Evolutionary conservation across 2,329 filamentous ascomycete genomes (phyloP).

Genomic region (Dothideomycetidae sp.): DNA sequence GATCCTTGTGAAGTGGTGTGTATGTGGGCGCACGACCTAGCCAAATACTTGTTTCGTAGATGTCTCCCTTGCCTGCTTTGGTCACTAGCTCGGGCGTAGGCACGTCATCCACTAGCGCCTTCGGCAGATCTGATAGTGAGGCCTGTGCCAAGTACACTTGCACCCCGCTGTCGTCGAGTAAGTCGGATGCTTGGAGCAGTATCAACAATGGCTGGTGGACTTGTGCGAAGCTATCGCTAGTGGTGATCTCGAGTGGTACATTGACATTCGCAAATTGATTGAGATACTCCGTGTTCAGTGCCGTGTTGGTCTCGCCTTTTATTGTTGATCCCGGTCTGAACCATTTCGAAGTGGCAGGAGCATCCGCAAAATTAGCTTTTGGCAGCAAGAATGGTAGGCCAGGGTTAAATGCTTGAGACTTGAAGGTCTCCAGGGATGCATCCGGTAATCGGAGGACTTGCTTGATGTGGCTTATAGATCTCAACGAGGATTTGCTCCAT

Average conservation of each 20-base stretch:
- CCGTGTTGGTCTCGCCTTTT: background rate
- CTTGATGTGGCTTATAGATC: background rate
- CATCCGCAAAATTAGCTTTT: slow-evolving; percentile 25
- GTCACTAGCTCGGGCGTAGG: slow-evolving; percentile 51
- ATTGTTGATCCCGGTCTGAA: slow-evolving; percentile 30
- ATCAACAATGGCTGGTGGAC: slow-evolving; percentile 49
- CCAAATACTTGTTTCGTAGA: slow-evolving; percentile 85
- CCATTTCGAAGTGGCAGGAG: slow-evolving; percentile 47
- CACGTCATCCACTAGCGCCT: slow-evolving; percentile 47
- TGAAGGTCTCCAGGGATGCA: slow-evolving; percentile 32
- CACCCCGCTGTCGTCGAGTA: slow-evolving; percentile 1
- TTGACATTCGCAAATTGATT: slow-evolving; percentile 32
- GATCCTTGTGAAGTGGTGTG: slow-evolving; percentile 82
- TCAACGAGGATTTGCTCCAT: no score
- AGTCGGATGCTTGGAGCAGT: slow-evolving; percentile 39
- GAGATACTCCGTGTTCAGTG: slow-evolving; percentile 32
- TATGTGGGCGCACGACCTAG: slow-evolving; percentile 74
- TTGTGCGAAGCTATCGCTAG: slow-evolving; percentile 36
- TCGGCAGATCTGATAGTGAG: slow-evolving; percentile 54
- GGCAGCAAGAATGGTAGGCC: slow-evolving; percentile 40
- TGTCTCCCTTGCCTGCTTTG: slow-evolving; percentile 56
- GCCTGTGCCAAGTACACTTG: slow-evolving; percentile 80
- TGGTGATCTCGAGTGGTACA: slow-evolving; percentile 46
- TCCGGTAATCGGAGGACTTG: slow-evolving; percentile 14
- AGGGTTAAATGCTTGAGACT: slow-evolving; percentile 37